Base-by-base conservation (phyloP, 2,329 filamentous ascomycete species). In the Cadophora sp. region DNA sequence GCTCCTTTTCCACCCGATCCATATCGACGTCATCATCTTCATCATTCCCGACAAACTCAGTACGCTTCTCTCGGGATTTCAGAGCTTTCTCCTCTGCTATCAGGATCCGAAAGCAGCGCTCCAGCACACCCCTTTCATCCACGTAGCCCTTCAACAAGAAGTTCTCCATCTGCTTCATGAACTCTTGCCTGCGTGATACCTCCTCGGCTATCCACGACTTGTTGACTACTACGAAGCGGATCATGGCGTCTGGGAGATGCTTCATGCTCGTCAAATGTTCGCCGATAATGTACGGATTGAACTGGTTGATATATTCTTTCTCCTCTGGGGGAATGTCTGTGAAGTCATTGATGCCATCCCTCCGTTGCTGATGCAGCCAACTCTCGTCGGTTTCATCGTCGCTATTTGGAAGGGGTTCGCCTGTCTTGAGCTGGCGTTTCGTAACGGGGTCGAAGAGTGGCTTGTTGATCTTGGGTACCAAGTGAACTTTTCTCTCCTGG, bases 311-410 rank as follows among this genome's bases (percentile, higher is more conserved):
- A 43, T 74, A 78, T 11, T 77, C 77, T 40, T 77, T 78, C 55
- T 78, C 76, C 29, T 72, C 71, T 2, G 66, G 60, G 8, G 69
- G 72, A 8, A 78, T 64, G 19, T 78, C 75, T 9, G 60, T 71
- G 61, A 71, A 76, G 40, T 77, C 76, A 29, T 74, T 73, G 8
- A 78, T 72, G 2, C 72, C 68, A 46, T 77, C 76, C 29, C 72
- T 69, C 37, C 76, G 73, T 53, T 75, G 76, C 16, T 74, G 73
- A 19, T 74, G 60, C 9, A 77, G 68, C 76, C 76, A 78, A n/a
- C 34, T 50, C 51, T 78, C 73, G 34, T 77, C 76, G 16, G 71
- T 73, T 29, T 77, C 76, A 31, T 76, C 75, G 22, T 77, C 76
- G 34, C 73, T 76, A 53, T 71, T 67, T 16, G 73, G 68, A 12